These are phyloP conservation scores for Phytophthora aleatoria DNA, from an alignment of 352 stramenopile species.

Conservation along the genomic window DNA sequence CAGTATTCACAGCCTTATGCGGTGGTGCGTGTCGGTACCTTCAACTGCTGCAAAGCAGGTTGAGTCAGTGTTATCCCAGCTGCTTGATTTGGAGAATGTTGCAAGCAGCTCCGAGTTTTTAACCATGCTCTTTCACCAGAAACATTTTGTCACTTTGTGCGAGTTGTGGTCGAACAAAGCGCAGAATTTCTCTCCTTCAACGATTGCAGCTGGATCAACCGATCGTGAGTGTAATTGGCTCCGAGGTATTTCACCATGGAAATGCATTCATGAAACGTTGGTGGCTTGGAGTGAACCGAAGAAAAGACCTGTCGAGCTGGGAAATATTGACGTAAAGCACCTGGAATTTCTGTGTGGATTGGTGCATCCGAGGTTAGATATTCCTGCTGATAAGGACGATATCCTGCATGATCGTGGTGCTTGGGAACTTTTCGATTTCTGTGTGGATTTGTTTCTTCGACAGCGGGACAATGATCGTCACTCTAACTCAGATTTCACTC, in stretches of 20 bases:
- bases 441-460: slow-evolving; percentile 13
- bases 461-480: background rate
- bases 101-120: slow-evolving; percentile 5
- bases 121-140: slow-evolving; percentile 18
- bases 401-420: background rate
- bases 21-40: slow-evolving; percentile 15
- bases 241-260: slow-evolving; percentile 13
- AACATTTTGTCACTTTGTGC: slow-evolving; percentile 22
- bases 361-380: background rate
- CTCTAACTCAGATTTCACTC: background rate
- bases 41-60: background rate
- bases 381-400: background rate
- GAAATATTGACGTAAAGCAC: slow-evolving; percentile 32
- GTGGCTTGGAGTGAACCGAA: slow-evolving; percentile 8
- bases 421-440: slow-evolving; percentile 27
- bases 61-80: slow-evolving; percentile 16
- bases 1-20: slow-evolving; percentile 9
- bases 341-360: slow-evolving; percentile 29
- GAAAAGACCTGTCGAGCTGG: background rate
- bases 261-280: slow-evolving; percentile 20
- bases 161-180: slow-evolving; percentile 3
- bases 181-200: background rate
- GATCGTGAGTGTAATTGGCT: background rate
- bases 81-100: slow-evolving; percentile 21
- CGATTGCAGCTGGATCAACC: background rate